Percentiles rank a stretch among this genome's conserved stretches.
Evolutionary conservation across 176 grass and related monocot species (phyloP).

Genomic region (Ananas comosus): DNA sequence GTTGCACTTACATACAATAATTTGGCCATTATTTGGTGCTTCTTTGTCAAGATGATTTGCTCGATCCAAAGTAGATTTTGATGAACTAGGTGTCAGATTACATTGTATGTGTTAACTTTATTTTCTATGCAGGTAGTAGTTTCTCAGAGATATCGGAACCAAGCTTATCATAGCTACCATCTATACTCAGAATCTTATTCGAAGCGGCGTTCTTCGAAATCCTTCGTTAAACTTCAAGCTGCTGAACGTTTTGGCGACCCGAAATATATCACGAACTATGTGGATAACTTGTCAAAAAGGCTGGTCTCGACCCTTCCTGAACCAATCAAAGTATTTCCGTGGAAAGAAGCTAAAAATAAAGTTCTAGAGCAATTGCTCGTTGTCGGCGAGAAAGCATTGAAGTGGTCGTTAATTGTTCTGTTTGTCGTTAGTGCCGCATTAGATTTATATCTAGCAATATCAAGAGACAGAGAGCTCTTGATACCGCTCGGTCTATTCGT

Average conservation of each 20-base stretch:
- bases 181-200: not conserved
- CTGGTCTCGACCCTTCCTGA: constrained; percentile 3
- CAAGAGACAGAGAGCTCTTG: constrained; percentile 12
- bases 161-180: not conserved
- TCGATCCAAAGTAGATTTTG: too few relatives aligned
- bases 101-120: not conserved
- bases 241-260: constrained; percentile 3
- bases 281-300: constrained; percentile 1
- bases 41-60: not conserved
- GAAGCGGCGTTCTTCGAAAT: not conserved
- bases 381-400: constrained; percentile 3
- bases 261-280: not conserved
- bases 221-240: constrained; percentile 10
- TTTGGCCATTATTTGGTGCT: not conserved
- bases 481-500: constrained; percentile 17
- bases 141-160: constrained; percentile 1
- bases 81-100: too few relatives aligned
- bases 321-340: constrained; percentile 18
- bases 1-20: not conserved
- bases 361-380: not conserved
- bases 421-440: not conserved
- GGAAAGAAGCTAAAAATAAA: constrained; percentile 19
- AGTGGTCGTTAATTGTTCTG: constrained; percentile 18
- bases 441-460: constrained; percentile 16
- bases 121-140: not conserved